Evolutionary conservation across 306 rosid species (phyloP).

Genomic region (Cucurbita pepo): DNA sequence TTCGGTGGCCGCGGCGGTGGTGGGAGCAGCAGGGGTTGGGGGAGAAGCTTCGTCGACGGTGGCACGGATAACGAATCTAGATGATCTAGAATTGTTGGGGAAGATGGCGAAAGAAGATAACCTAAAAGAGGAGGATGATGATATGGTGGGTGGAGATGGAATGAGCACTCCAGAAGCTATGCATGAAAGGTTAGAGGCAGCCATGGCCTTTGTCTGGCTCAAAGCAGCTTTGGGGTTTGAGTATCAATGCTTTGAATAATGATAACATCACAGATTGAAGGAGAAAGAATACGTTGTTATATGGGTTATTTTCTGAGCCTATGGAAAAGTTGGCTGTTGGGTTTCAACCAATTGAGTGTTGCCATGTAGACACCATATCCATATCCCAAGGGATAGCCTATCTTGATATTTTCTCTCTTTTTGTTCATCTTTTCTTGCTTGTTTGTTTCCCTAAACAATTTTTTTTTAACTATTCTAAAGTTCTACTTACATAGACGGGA

Average conservation of each 20-base stretch:
- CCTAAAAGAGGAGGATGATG: not conserved
- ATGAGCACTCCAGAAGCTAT: constrained; percentile 4
- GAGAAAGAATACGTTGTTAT: not conserved
- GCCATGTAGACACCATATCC: constrained; percentile 9
- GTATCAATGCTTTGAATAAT: not conserved
- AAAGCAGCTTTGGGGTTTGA: not conserved
- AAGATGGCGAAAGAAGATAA: not conserved
- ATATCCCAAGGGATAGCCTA: not conserved
- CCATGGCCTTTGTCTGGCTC: not conserved
- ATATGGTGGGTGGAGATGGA: not conserved
- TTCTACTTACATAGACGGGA: too few relatives aligned
- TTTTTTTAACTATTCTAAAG: too few relatives aligned
- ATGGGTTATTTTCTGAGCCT: not conserved
- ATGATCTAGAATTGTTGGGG: not conserved
- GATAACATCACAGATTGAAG: not conserved
- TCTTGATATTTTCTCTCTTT: not conserved
- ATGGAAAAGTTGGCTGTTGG: not conserved
- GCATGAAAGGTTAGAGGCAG: constrained; percentile 6
- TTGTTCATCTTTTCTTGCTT: not conserved
- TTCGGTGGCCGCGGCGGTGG: not conserved
- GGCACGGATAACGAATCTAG: constrained; percentile 4
- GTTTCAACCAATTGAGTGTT: not conserved
- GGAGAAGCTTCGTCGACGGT: not conserved
- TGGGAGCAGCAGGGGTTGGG: not conserved
- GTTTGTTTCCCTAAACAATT: too few relatives aligned